Evolutionary conservation across 177 flowering plant species (phyloP).

Genomic region (Vitis hybrid): DNA sequence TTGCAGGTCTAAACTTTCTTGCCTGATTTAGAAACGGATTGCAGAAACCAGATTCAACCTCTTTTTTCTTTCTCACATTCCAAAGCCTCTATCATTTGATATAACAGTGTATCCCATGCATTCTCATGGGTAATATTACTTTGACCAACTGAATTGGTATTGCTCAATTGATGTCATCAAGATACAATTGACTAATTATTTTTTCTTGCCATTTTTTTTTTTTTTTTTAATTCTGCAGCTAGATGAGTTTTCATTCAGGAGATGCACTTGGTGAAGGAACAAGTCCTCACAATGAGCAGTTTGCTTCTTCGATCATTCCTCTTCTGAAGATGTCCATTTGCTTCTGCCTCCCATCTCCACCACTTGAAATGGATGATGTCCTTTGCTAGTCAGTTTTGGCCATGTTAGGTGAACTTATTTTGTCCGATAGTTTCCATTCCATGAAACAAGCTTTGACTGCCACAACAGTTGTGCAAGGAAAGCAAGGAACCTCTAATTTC

Average conservation of each 20-base stretch:
- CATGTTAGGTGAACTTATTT: neutral
- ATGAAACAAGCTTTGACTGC: neutral
- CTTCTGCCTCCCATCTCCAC: neutral
- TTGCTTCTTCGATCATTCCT: neutral
- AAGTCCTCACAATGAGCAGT: neutral
- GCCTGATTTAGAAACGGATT: neutral
- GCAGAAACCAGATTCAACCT: neutral
- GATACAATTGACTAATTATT: neutral
- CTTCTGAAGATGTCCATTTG: neutral
- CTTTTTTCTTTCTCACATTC: neutral
- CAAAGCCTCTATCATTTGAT: neutral
- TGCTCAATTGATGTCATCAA: neutral
- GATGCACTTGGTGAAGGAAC: neutral
- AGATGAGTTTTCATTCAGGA: neutral
- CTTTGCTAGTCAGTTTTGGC: slow-evolving; percentile 2
- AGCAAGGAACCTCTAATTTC: neutral
- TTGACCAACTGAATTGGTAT: neutral
- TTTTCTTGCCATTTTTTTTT: neutral
- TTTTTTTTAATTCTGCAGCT: neutral
- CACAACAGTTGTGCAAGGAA: neutral
- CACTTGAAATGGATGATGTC: neutral
- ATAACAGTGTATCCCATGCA: neutral
- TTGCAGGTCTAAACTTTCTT: slow-evolving; percentile 8
- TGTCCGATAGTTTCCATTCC: neutral
- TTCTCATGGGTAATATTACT: neutral